Evolutionary conservation across 2,329 filamentous ascomycete genomes (phyloP).

Genomic region (Erysiphe pulchra): DNA sequence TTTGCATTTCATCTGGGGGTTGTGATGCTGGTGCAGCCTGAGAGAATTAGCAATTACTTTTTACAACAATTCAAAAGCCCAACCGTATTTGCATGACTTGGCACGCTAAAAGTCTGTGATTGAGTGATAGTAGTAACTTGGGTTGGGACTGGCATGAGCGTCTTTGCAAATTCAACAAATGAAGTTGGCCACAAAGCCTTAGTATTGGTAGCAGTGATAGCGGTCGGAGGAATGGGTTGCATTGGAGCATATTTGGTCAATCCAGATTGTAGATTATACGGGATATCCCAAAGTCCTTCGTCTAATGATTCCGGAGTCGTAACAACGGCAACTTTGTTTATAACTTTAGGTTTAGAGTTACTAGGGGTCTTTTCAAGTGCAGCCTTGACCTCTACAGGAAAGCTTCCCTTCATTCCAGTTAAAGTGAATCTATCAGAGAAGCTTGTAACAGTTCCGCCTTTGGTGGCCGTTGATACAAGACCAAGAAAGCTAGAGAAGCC

Average conservation of each 20-base stretch:
- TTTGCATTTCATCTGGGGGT: constrained; percentile 14
- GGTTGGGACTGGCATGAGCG: constrained; percentile 11
- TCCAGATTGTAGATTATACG: constrained; percentile 15
- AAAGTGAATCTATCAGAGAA: constrained; percentile 40
- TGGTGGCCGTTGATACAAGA: constrained; percentile 27
- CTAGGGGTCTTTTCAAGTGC: constrained; percentile 15
- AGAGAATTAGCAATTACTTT: constrained; percentile 3
- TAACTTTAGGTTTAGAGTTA: constrained; percentile 14
- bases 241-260: constrained; percentile 16
- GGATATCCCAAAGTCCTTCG: constrained; percentile 8
- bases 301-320: constrained; percentile 1
- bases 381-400: constrained; percentile 17
- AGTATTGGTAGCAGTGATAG: constrained; percentile 16
- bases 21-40: constrained; percentile 11
- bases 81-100: constrained; percentile 16
- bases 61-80: constrained; percentile 1
- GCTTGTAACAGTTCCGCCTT: constrained; percentile 28
- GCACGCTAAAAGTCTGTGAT: constrained; percentile 12
- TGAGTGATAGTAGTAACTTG: constrained; percentile 15
- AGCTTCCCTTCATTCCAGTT: constrained; percentile 34
- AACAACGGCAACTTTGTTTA: constrained; percentile 5
- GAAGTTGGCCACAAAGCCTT: constrained; percentile 15
- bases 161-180: constrained; percentile 13
- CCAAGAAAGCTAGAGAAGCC: constrained; percentile 24
- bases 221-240: constrained; percentile 15